phyloP scores from a whole-genome alignment of 2,329 filamentous ascomycete genomes.

The Aspergillus latus region DNA sequence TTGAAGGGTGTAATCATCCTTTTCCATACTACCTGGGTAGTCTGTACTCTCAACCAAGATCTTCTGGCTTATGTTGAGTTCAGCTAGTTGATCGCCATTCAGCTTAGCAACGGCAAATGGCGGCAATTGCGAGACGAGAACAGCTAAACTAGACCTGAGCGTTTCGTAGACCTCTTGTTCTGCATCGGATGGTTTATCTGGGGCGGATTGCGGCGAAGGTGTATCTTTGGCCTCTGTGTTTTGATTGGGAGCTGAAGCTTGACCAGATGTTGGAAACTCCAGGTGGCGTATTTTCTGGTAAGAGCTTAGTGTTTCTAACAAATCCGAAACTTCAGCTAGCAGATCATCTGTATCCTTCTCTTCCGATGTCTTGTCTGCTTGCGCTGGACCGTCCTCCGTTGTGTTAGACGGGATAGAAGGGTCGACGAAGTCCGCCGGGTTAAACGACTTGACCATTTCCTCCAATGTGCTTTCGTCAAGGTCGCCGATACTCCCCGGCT shows the following conservation, averaged over 20 bases:
- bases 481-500: slow-evolving; percentile 34
- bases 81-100: slow-evolving; percentile 80
- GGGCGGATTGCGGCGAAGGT: slow-evolving; percentile 37
- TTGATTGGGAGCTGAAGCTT: slow-evolving; percentile 36
- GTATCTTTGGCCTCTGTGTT: slow-evolving; percentile 33
- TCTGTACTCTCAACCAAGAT: slow-evolving; percentile 71
- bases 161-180: slow-evolving; percentile 66
- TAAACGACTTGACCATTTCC: slow-evolving; percentile 44
- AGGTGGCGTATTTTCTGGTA: slow-evolving; percentile 62
- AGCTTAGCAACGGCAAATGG: slow-evolving; percentile 84
- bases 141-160: slow-evolving; percentile 70
- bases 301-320: slow-evolving; percentile 62
- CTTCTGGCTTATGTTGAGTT: slow-evolving; percentile 77
- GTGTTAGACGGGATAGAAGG: slow-evolving; percentile 23
- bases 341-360: slow-evolving; percentile 53
- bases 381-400: slow-evolving; percentile 12
- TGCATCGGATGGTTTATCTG: slow-evolving; percentile 54
- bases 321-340: slow-evolving; percentile 58
- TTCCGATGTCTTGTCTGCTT: slow-evolving; percentile 39
- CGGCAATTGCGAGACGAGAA: slow-evolving; percentile 73
- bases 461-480: slow-evolving; percentile 43
- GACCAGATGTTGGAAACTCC: slow-evolving; percentile 23
- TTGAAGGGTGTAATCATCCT: slow-evolving; percentile 67
- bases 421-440: slow-evolving; percentile 36
- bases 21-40: slow-evolving; percentile 77